Evolutionary conservation across 495 filamentous ascomycete genomes (phyloP), one percentile per base, ranked within the genome.

Genomic region (Penicillium taxi): DNA sequence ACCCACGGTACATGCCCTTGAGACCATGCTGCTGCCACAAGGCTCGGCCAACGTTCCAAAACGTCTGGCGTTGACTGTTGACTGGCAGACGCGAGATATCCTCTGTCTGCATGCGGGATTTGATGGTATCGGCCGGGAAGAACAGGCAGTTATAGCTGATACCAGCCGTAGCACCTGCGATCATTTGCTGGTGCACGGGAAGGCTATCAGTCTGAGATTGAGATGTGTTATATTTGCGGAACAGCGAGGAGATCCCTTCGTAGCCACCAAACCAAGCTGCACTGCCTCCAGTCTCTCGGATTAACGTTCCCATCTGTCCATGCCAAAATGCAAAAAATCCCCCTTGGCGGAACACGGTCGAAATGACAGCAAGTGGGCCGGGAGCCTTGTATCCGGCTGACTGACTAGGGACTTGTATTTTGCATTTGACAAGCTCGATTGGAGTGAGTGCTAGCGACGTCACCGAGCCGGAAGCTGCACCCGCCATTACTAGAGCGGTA

Each of bases 391-490:
- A 36, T 2, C 50, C 66, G 5, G 73, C 64, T 6, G 56, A 37
- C 9, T 63, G 55, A 3, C 66, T 29, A 3, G 77, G 77, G 6
- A 94, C 87, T 58, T 99, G 93, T 72, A 99, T 93, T 63, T 90
- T 90, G 73, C 93, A 99, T 63, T 99, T 99, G 52, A 99, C 81
- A 30, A 99, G 74, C 58, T 99, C 93, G 37, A 99, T 86, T 0
- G 93, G 93, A 0, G 93, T 99, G 31, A 99, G 75, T 21, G 93
- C 70, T 22, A 96, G 64, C 2, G 84, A 89, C 1, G 93, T 95
- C 50, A 95, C 79, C 14, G 84, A 86, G n/a, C 93, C 93, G 9
- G 86, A 79, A 17, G 81, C 78, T 13, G 81, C 87, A 26, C 93
- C 93, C 25, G 82, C 84, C 22, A 79, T 61, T 49, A 86, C 64